phyloP scores from a whole-genome alignment of 305 asterid genomes.

The Plantago lanceolata region DNA sequence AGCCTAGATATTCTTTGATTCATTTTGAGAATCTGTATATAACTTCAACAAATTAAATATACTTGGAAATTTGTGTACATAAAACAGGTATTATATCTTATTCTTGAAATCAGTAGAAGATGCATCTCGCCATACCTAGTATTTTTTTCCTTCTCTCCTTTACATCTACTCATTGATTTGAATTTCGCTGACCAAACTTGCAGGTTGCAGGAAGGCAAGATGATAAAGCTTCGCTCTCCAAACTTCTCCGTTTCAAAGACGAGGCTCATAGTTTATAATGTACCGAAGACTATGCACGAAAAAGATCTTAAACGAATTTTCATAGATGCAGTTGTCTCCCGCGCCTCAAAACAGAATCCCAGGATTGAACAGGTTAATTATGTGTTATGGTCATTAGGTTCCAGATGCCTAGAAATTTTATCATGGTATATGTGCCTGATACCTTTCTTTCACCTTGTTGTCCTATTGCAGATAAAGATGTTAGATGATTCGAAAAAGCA shows the following conservation, averaged over 20 bases:
- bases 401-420: constrained; percentile 15
- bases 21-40: too few relatives aligned
- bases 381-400: constrained; percentile 12
- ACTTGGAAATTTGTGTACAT: too few relatives aligned
- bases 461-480: constrained; percentile 58
- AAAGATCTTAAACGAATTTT: constrained; percentile 55
- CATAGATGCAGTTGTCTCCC: constrained; percentile 69
- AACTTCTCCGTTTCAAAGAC: constrained; percentile 84
- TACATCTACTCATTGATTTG: neutral
- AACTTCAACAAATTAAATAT: neutral
- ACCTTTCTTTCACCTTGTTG: constrained; percentile 5
- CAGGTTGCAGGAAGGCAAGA: constrained; percentile 86
- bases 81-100: too few relatives aligned
- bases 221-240: constrained; percentile 75
- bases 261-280: constrained; percentile 77
- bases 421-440: constrained; percentile 12
- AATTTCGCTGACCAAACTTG: constrained; percentile 18
- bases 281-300: constrained; percentile 77
- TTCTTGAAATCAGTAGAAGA: neutral
- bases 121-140: neutral
- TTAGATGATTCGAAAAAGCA: constrained; percentile 59
- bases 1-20: too few relatives aligned
- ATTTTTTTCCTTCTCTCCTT: neutral
- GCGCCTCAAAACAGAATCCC: constrained; percentile 92
- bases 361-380: constrained; percentile 67